These are phyloP conservation scores for Nakaseomyces uthaithaninus DNA, from an alignment of 1,139 yeast species.

Conservation along the genomic window DNA sequence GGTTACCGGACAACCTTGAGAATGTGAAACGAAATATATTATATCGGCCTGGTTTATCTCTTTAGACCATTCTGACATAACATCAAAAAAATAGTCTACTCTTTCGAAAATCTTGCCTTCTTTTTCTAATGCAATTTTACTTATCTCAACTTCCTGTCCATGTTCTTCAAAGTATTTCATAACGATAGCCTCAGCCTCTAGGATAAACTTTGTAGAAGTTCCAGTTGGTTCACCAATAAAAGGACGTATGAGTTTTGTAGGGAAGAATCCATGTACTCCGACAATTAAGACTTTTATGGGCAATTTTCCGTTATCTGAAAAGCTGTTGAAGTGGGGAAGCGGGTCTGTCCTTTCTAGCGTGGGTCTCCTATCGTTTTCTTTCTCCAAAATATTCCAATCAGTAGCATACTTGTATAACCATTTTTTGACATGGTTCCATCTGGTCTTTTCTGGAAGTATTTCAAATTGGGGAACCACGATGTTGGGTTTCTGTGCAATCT, in stretches of 20 bases:
- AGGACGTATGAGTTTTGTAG: slow-evolving; percentile 76
- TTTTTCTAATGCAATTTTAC: slow-evolving; percentile 84
- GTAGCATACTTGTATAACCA: slow-evolving; percentile 12
- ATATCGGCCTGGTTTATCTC: slow-evolving; percentile 74
- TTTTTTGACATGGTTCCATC: slow-evolving; percentile 2
- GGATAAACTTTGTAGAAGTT: slow-evolving; percentile 77
- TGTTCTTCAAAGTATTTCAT: slow-evolving; percentile 59
- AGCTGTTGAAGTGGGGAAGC: slow-evolving; percentile 13
- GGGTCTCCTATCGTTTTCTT: slow-evolving; percentile 11
- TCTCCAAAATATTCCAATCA: slow-evolving; percentile 18
- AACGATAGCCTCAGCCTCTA: slow-evolving; percentile 75
- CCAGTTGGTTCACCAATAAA: slow-evolving; percentile 91
- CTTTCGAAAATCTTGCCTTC: slow-evolving; percentile 87
- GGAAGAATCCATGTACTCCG: slow-evolving; percentile 95
- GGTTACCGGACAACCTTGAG: slow-evolving; percentile 93
- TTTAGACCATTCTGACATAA: slow-evolving; percentile 60
- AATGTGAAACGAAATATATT: slow-evolving; percentile 83
- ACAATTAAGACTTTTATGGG: slow-evolving; percentile 45
- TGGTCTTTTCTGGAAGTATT: slow-evolving; percentile 22
- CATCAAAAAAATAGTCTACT: slow-evolving; percentile 69
- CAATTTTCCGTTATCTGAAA: slow-evolving; percentile 18
- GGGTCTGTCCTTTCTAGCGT: slow-evolving; percentile 20
- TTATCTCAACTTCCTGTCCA: slow-evolving; percentile 52
- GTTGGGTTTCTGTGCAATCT: slow-evolving; percentile 19
- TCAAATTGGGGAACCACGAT: slow-evolving; percentile 29